Evolutionary conservation across 805 yeast species (phyloP).

Genomic region (Candida mattraensis): DNA sequence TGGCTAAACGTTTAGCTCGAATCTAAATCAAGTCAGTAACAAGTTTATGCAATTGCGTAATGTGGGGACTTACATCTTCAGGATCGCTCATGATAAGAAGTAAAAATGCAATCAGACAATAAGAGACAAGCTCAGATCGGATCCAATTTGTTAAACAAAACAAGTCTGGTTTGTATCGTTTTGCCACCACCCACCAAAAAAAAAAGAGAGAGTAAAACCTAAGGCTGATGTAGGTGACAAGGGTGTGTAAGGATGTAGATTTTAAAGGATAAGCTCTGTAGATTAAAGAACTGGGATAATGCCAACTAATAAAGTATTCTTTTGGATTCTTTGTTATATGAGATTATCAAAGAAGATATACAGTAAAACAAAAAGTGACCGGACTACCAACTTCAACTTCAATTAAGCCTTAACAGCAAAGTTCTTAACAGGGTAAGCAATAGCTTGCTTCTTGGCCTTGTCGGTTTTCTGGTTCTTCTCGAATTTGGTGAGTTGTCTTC

Average conservation of each 20-base stretch:
- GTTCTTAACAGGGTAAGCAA: slow-evolving; percentile 98
- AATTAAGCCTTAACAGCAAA: slow-evolving; percentile 96
- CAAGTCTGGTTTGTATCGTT: slow-evolving; percentile 5
- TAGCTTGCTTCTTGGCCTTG: slow-evolving; percentile 87
- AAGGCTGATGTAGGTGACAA: no score
- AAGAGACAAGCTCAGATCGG: no score
- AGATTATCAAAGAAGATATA: slow-evolving; percentile 15
- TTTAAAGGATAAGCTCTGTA: no score
- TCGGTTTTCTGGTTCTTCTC: slow-evolving; percentile 82
- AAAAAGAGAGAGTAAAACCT: background rate
- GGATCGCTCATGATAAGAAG: slow-evolving; percentile 17
- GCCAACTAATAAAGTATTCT: slow-evolving; percentile 6
- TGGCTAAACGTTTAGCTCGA: slow-evolving; percentile 51
- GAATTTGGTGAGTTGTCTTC: slow-evolving; percentile 89
- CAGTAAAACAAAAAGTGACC: slow-evolving; percentile 13
- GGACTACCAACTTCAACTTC: slow-evolving; percentile 15
- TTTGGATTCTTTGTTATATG: slow-evolving; percentile 15
- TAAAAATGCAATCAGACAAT: no score
- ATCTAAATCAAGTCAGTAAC: slow-evolving; percentile 23
- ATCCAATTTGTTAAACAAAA: background rate
- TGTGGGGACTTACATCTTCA: slow-evolving; percentile 17
- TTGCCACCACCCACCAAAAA: slow-evolving; percentile 14
- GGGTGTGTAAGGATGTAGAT: slow-evolving; percentile 8
- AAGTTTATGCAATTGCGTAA: background rate
- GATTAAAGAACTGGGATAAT: slow-evolving; percentile 6